A percentile compares a stretch with the other conserved stretches of the same genome.
These are phyloP conservation scores for Penicillium sp. DNA, from an alignment of 2,329 filamentous ascomycete species.

Conservation along the genomic window DNA sequence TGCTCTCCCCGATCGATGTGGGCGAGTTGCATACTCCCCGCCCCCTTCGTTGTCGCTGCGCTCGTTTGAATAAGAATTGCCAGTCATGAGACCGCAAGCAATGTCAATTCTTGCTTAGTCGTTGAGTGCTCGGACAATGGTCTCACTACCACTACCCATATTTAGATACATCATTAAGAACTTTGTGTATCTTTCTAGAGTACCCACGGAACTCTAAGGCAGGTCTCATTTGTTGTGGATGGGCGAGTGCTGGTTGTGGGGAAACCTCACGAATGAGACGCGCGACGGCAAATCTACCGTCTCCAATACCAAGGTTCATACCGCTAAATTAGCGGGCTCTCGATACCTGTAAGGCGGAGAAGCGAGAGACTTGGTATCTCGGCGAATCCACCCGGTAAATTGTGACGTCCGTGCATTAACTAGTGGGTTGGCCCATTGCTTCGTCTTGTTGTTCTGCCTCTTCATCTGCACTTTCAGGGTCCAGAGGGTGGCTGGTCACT, in stretches of 20 bases:
- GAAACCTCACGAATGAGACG: constrained; percentile 28
- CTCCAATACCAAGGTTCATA: constrained; percentile 10
- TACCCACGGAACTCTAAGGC: constrained; percentile 4
- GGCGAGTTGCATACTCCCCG: background rate
- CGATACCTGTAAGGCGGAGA: background rate
- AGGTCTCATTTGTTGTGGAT: constrained; percentile 18
- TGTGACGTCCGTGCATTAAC: constrained; percentile 5
- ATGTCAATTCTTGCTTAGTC: background rate
- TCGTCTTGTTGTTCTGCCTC: background rate
- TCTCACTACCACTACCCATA: background rate
- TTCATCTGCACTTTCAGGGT: background rate
- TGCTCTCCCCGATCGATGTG: background rate
- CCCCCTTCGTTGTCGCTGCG: background rate
- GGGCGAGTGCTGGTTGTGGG: constrained; percentile 18
- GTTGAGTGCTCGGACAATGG: background rate
- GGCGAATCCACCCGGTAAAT: background rate
- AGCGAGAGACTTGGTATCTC: background rate
- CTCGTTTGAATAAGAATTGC: background rate
- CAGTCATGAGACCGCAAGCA: background rate
- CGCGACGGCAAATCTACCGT: constrained; percentile 1
- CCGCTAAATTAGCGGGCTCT: constrained; percentile 5
- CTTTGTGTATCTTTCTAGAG: background rate
- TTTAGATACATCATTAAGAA: background rate
- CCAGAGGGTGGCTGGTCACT: constrained; percentile 2
- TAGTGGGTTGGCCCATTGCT: background rate